Evolutionary conservation across 1,139 yeast genomes (phyloP).

Genomic region (Ogataea hybrid): DNA sequence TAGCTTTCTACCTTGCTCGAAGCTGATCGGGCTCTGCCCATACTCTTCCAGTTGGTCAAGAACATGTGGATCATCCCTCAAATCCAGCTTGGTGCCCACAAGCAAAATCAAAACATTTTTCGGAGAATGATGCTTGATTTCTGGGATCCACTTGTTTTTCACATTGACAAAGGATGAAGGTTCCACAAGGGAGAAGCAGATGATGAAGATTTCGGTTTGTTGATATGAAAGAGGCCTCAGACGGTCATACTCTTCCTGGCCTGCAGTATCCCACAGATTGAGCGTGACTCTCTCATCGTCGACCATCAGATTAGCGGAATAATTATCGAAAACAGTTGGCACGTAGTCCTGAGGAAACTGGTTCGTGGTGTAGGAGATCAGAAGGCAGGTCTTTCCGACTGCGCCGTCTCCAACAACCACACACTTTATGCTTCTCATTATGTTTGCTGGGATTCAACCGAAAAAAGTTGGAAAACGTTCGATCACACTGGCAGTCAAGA

Average conservation of each 20-base stretch:
- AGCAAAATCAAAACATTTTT: constrained; percentile 69
- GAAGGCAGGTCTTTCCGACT: constrained; percentile 89
- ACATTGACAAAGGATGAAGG: constrained; percentile 83
- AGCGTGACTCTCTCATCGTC: constrained; percentile 79
- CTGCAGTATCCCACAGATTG: constrained; percentile 98
- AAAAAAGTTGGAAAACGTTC: not conserved
- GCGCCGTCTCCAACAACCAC: constrained; percentile 98
- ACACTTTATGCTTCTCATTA: constrained; percentile 85
- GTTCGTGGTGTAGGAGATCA: constrained; percentile 88
- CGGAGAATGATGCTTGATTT: constrained; percentile 82
- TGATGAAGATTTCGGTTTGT: constrained; percentile 84
- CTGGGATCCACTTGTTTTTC: constrained; percentile 79
- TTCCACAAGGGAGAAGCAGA: constrained; percentile 83
- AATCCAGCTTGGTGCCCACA: constrained; percentile 85
- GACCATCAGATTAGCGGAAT: constrained; percentile 82
- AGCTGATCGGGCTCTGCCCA: constrained; percentile 60
- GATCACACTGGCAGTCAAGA: not conserved
- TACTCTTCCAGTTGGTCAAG: constrained; percentile 67
- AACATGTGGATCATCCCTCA: constrained; percentile 77
- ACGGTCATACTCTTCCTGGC: constrained; percentile 91
- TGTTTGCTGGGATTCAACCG: not conserved
- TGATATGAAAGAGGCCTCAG: constrained; percentile 90
- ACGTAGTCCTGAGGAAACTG: constrained; percentile 95
- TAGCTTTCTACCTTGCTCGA: constrained; percentile 61
- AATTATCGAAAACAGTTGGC: constrained; percentile 85